These are phyloP conservation scores for Russula compacta DNA, from an alignment of 768 basidiomycete species.

Conservation along the genomic window DNA sequence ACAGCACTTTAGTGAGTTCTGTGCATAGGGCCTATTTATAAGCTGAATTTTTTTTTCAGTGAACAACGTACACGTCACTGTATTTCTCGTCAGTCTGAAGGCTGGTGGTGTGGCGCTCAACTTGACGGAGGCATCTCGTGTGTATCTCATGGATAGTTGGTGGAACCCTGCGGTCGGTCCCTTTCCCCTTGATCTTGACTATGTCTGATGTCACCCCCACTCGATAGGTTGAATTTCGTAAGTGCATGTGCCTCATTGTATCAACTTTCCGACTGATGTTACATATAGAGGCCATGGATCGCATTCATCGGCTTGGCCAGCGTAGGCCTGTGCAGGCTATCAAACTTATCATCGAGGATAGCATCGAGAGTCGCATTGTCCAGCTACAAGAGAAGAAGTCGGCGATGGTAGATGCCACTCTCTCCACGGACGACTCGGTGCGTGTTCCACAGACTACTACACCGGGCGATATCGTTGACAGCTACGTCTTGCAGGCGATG, in stretches of 20 bases:
- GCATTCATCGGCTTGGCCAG: slow-evolving; percentile 95
- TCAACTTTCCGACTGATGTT: neutral
- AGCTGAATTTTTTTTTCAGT: slow-evolving; percentile 35
- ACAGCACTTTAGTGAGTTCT: slow-evolving; percentile 75
- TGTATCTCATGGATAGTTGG: slow-evolving; percentile 97
- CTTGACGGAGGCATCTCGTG: slow-evolving; percentile 83
- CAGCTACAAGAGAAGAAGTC: slow-evolving; percentile 98
- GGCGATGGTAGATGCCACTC: slow-evolving; percentile 86
- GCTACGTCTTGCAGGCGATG: slow-evolving; percentile 54
- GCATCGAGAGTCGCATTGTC: slow-evolving; percentile 91
- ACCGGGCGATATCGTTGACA: slow-evolving; percentile 2
- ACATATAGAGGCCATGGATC: slow-evolving; percentile 84
- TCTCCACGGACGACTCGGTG: slow-evolving; percentile 74
- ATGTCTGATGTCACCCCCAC: neutral
- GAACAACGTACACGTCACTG: slow-evolving; percentile 88
- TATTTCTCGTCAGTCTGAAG: slow-evolving; percentile 95
- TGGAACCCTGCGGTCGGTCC: slow-evolving; percentile 86
- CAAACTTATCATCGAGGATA: slow-evolving; percentile 92
- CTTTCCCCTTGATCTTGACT: neutral
- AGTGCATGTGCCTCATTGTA: slow-evolving; percentile 26
- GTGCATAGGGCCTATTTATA: slow-evolving; percentile 1
- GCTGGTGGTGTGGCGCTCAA: slow-evolving; percentile 93
- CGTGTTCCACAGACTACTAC: slow-evolving; percentile 21
- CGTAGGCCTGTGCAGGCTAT: slow-evolving; percentile 87
- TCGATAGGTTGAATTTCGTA: slow-evolving; percentile 65